Evolutionary conservation across 345 rosid genomes (phyloP), one percentile per base, ranked within the genome.

Genomic region (Passiflora organensis): DNA sequence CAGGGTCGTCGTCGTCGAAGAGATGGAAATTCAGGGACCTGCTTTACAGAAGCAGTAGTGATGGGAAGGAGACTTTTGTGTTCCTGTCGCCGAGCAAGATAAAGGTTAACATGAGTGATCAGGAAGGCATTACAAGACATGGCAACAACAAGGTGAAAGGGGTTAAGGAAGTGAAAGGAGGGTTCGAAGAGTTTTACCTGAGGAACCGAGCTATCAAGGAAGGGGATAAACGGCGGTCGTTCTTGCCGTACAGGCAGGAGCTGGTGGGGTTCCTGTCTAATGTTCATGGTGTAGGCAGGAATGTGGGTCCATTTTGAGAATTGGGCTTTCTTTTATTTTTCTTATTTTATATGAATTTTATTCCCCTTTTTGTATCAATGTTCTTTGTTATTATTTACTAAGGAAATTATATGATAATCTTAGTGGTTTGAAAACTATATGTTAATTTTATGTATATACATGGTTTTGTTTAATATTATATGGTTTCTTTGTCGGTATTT

Each of bases 11-110:
- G 4, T 69, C 45, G 4, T 80, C 91, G 0, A 84, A 80, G 77
- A 79, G 89, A 43, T 87, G 97, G 96, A 82, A 73, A 68, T 46
- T 91, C 4, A 55, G 79, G 54, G 79, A 78, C 48, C 54, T 90
- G 21, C 64, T 86, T 0, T 59, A 69, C 69, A 64, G 85, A 56
- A 79, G 82, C 32, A 73, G 66, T 20, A 80, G 84, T 28, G 83
- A 82, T 41, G 20, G 62, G 0, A 74, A 83, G 55, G 82, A 75
- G 6, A 74, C 58, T 38, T 74, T 79, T 6, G 75, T 80, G 20
- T 42, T 72, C 50, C 62, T 83, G 57, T 51, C 83, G 28, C 76
- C 81, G 23, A 65, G 57, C 52, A 74, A 55, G 17, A 36, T 12
- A 44, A 43, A 25, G 6, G 19, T n/a, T 14, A 14, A 18, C 32